Conservation (phyloP, 139 green algal genomes). For the Diplosphaera chodatii region DNA sequence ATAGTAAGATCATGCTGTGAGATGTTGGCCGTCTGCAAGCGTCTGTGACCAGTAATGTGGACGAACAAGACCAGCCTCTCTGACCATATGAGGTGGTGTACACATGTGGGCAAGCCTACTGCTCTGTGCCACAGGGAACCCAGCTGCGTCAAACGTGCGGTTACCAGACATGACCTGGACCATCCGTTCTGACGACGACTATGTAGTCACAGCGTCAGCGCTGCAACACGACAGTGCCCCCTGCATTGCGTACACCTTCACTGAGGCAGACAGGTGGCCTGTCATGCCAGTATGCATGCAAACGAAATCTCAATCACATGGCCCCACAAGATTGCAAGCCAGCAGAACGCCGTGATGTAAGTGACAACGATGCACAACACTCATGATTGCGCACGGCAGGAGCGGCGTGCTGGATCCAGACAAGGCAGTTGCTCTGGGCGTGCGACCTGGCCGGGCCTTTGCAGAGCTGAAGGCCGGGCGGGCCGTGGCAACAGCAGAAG, state of each 20-base stretch:
- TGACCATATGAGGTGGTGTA: too few relatives aligned
- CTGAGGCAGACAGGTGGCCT: slow-evolving; percentile 36
- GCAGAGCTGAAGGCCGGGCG: slow-evolving; percentile 20
- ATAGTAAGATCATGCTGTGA: too few relatives aligned
- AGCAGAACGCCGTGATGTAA: too few relatives aligned
- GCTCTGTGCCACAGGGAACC: slow-evolving; percentile 14
- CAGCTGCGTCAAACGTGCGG: neutral
- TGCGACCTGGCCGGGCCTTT: slow-evolving; percentile 13
- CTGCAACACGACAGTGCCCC: slow-evolving; percentile 11
- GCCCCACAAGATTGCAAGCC: too few relatives aligned
- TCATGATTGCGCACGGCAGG: slow-evolving; percentile 1
- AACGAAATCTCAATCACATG: too few relatives aligned
- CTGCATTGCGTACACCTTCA: slow-evolving; percentile 20
- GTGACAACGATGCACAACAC: too few relatives aligned
- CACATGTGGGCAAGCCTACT: too few relatives aligned
- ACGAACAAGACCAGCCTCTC: too few relatives aligned
- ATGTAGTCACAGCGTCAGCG: slow-evolving; percentile 15
- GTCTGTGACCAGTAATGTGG: too few relatives aligned
- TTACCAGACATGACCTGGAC: slow-evolving; percentile 36
- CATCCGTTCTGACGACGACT: slow-evolving; percentile 25
- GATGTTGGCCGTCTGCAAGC: too few relatives aligned
- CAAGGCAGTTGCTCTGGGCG: slow-evolving; percentile 15
- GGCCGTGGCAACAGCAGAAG: slow-evolving; percentile 6
- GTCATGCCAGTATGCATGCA: too few relatives aligned
- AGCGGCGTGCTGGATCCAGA: slow-evolving; percentile 14